Percentiles rank a stretch among this genome's conserved stretches.
These are phyloP conservation scores for Colletotrichum orbiculare DNA, from an alignment of 2,329 filamentous ascomycete genomes.

Conservation along the genomic window DNA sequence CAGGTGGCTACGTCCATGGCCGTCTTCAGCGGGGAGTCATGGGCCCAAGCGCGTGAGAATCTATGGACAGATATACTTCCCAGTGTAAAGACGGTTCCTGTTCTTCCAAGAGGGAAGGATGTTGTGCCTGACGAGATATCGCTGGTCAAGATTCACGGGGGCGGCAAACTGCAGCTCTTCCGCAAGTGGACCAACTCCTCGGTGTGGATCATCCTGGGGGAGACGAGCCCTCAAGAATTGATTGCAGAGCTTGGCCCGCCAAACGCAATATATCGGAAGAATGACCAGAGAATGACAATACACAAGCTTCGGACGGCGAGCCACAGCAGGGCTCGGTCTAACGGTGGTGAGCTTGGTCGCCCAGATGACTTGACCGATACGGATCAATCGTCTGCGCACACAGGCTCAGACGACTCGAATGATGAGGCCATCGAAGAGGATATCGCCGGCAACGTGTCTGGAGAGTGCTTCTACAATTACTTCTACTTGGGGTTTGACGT, in stretches of 20 bases:
- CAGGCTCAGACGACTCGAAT: conserved; percentile 74
- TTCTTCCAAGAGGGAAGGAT: conserved; percentile 79
- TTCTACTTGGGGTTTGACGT: conserved; percentile 96
- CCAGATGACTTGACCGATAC: conserved; percentile 74
- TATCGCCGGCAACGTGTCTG: conserved; percentile 63
- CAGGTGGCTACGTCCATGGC: conserved; percentile 87
- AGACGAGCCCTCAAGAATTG: conserved; percentile 92
- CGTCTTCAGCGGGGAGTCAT: conserved; percentile 89
- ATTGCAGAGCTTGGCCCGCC: conserved; percentile 92
- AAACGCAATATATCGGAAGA: conserved; percentile 93
- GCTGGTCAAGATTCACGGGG: conserved; percentile 79
- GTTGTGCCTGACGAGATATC: conserved; percentile 90
- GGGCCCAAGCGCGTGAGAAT: conserved; percentile 81
- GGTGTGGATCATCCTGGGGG: conserved; percentile 80
- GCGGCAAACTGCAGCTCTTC: conserved; percentile 81
- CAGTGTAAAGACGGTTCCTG: conserved; percentile 77
- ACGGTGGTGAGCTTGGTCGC: conserved; percentile 55
- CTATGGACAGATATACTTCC: conserved; percentile 82
- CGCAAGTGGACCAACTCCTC: conserved; percentile 75
- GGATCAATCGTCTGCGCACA: conserved; percentile 79
- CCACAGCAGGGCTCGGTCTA: conserved; percentile 60
- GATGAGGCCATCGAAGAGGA: conserved; percentile 69
- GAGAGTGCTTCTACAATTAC: conserved; percentile 96
- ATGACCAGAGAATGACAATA: conserved; percentile 88
- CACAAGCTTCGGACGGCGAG: conserved; percentile 73